Evolutionary conservation across 192 early-diverging fungal species (phyloP).

Genomic region (Chytriomyces sp.): DNA sequence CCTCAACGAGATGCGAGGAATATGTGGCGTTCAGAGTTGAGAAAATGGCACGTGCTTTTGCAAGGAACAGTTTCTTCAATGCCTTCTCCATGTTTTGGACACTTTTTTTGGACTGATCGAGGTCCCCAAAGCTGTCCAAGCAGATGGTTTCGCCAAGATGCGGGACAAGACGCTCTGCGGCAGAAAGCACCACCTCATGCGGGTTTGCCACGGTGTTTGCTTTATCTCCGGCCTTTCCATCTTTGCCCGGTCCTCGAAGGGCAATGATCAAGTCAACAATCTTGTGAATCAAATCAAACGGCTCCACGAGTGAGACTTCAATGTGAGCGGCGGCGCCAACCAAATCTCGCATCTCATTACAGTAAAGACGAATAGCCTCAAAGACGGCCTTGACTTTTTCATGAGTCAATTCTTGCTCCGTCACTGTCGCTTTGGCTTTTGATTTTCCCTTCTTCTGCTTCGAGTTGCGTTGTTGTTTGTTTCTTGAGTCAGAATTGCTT

Average conservation of each 20-base stretch:
- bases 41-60: constrained; percentile 22
- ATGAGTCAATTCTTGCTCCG: background rate
- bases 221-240: background rate
- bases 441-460: background rate
- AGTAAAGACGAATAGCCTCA: background rate
- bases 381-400: background rate
- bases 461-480: background rate
- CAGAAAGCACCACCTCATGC: background rate
- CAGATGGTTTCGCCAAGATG: background rate
- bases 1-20: constrained; percentile 1
- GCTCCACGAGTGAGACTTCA: constrained; percentile 15
- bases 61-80: constrained; percentile 4
- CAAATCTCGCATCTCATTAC: constrained; percentile 7
- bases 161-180: background rate
- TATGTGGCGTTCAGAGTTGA: constrained; percentile 26
- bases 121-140: constrained; percentile 8
- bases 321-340: background rate
- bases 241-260: background rate
- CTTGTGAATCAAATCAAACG: constrained; percentile 11
- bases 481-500: background rate
- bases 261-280: constrained; percentile 3
- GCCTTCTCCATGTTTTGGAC: background rate
- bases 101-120: constrained; percentile 3
- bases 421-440: background rate
- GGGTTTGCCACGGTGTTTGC: background rate